These are phyloP conservation scores for Mortierella sp. DNA, from an alignment of 371 early-diverging fungal genomes.

Conservation along the genomic window DNA sequence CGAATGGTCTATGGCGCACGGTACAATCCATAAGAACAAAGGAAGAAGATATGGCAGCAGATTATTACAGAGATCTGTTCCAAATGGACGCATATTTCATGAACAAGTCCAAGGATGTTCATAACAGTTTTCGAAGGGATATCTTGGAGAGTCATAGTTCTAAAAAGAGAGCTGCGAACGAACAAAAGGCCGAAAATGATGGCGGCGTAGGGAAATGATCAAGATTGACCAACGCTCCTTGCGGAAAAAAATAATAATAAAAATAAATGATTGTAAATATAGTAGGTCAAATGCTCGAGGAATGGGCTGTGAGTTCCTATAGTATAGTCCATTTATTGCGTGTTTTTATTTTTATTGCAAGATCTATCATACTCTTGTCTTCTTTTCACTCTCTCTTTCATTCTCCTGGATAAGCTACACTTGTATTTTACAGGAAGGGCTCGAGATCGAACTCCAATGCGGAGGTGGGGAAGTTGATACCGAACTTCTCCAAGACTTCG, in stretches of 20 bases:
- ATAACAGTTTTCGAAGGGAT: slow-evolving; percentile 16
- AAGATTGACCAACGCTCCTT: no score
- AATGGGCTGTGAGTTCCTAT: no score
- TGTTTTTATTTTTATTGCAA: slow-evolving; percentile 6
- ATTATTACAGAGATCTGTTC: slow-evolving; percentile 17
- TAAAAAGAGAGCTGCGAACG: neutral
- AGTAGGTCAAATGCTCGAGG: no score
- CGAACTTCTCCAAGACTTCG: slow-evolving; percentile 88
- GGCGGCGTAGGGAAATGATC: neutral
- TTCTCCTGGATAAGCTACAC: neutral
- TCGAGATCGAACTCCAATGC: slow-evolving; percentile 96
- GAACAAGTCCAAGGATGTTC: neutral
- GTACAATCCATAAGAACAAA: neutral
- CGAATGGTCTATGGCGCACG: slow-evolving; percentile 10
- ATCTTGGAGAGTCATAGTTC: slow-evolving; percentile 17
- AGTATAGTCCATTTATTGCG: neutral
- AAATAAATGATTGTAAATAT: neutral
- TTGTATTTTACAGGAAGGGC: slow-evolving; percentile 85
- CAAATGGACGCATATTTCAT: slow-evolving; percentile 15
- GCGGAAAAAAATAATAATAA: no score
- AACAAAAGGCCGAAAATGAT: neutral
- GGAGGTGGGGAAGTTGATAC: slow-evolving; percentile 88
- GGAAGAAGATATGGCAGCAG: neutral
- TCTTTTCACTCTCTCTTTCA: neutral
- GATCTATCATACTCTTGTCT: neutral